Percentiles rank a stretch among this genome's conserved stretches.
These are phyloP conservation scores for Talaromyces sp. DNA, from an alignment of 2,329 filamentous ascomycete genomes.

Conservation along the genomic window DNA sequence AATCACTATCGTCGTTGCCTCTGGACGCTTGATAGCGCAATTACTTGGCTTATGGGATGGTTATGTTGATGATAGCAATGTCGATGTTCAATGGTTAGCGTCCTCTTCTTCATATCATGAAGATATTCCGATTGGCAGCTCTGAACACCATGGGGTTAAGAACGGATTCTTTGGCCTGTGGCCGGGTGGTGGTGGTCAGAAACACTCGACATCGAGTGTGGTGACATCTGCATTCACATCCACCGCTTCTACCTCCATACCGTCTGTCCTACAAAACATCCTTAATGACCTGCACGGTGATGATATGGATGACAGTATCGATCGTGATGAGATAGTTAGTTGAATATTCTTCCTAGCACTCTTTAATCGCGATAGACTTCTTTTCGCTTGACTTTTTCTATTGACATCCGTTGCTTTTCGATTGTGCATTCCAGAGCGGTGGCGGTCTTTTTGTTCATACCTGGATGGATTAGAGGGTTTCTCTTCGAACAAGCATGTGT, in stretches of 20 bases:
- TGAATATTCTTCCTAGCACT: background rate
- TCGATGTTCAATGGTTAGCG: background rate
- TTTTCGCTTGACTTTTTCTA: background rate
- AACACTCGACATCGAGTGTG: background rate
- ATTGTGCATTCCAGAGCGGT: background rate
- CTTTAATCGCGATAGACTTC: background rate
- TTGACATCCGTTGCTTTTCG: background rate
- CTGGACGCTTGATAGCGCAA: slow-evolving; percentile 33
- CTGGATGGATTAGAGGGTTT: background rate
- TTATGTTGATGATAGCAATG: slow-evolving; percentile 34
- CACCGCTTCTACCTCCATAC: background rate
- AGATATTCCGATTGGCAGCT: slow-evolving; percentile 7
- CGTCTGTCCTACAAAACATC: slow-evolving; percentile 11
- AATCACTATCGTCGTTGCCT: slow-evolving; percentile 29
- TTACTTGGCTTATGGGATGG: slow-evolving; percentile 42
- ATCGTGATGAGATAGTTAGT: slow-evolving; percentile 12
- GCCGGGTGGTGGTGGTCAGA: background rate
- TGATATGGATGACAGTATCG: slow-evolving; percentile 3
- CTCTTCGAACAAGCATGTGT: background rate
- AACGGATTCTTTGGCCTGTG: slow-evolving; percentile 6
- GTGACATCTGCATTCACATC: background rate
- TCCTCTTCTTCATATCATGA: slow-evolving; percentile 15
- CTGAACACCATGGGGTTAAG: background rate
- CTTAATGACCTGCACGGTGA: background rate
- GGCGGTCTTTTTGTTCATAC: background rate